Evolutionary conservation across 2,329 filamentous ascomycete species (phyloP), one percentile per base, ranked within the genome.

Genomic region (Chaetomiaceae sp.): DNA sequence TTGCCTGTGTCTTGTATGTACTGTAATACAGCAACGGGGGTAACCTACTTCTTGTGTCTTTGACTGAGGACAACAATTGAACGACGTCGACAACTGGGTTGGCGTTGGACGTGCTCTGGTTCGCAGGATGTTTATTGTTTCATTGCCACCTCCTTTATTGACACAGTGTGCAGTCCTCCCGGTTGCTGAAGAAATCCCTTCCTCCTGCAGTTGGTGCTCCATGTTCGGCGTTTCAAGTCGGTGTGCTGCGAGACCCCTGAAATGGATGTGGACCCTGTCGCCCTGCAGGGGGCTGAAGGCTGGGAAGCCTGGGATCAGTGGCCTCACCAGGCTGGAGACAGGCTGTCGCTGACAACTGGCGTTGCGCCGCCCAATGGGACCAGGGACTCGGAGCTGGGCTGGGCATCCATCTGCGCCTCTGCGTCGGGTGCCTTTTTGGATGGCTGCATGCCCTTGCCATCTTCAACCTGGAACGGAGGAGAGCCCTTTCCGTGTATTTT

Each of bases 281-380:
- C 17, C 37, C 51, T 50, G 51, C 54, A 56, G 50, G 44, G 52
- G 54, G 49, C 38, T 38, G 45, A 50, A 37, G 44, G 47, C 44
- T 47, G 44, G 30, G 45, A 50, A 37, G 44, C 44, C 44, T 47
- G 44, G 30, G 7, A 3, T 2, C 33, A 34, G 43, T 39, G 53
- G 45, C 54, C 44, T 51, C 54, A 34, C 21, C 44, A 33, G 33
- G 35, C 34, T 48, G 50, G 33, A 42, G 31, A 30, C 37, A 31
- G 43, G 41, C 33, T 41, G 45, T 45, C 45, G 16, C 45, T 45
- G 25, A 35, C 51, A 35, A 43, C 40, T 13, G 41, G 46, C 44
- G 31, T 20, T 27, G 43, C 31, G 41, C 43, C 39, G 27, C 50
- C 55, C 55, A 56, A 56, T 56, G 46, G 46, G 48, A 52, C 51